Percentiles rank a stretch among this genome's conserved stretches.
These are phyloP conservation scores for Arthroderma sp. DNA, from an alignment of 2,329 filamentous ascomycete species.

Conservation along the genomic window DNA sequence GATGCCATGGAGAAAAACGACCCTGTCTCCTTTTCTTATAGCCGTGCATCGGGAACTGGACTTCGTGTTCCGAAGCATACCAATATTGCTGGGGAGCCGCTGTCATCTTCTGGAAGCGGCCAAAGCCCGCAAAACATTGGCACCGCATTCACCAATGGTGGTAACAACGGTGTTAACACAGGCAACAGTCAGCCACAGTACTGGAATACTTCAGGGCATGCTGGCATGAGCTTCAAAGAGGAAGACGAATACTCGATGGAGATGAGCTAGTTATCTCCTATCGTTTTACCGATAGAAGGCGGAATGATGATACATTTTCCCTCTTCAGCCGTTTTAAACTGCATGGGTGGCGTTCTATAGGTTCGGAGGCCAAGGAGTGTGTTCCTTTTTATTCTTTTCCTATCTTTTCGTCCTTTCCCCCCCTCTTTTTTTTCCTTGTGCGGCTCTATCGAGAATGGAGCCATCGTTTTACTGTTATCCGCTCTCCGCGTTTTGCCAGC, in stretches of 20 bases:
- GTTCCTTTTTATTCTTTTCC: background rate
- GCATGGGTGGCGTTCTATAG: background rate
- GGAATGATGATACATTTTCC: background rate
- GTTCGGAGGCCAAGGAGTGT: background rate
- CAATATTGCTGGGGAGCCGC: constrained; percentile 70
- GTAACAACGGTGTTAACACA: constrained; percentile 43
- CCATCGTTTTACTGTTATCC: background rate
- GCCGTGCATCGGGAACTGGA: constrained; percentile 67
- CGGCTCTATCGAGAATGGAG: background rate
- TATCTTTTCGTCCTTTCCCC: background rate
- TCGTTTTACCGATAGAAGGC: background rate
- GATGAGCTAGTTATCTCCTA: constrained; percentile 22
- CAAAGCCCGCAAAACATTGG: constrained; percentile 51
- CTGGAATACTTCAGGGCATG: constrained; percentile 39
- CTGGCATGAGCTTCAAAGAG: constrained; percentile 70
- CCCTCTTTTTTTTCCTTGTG: background rate
- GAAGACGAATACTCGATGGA: constrained; percentile 92
- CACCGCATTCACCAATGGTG: constrained; percentile 58
- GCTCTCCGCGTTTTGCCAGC: no score
- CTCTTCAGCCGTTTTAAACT: background rate
- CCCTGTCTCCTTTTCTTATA: constrained; percentile 64
- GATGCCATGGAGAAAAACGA: constrained; percentile 77
- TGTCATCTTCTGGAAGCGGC: constrained; percentile 31
- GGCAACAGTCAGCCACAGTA: constrained; percentile 38
- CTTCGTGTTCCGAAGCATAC: constrained; percentile 87